phyloP scores from a whole-genome alignment of 164 flowering plant species.

The Vitis riparia region DNA sequence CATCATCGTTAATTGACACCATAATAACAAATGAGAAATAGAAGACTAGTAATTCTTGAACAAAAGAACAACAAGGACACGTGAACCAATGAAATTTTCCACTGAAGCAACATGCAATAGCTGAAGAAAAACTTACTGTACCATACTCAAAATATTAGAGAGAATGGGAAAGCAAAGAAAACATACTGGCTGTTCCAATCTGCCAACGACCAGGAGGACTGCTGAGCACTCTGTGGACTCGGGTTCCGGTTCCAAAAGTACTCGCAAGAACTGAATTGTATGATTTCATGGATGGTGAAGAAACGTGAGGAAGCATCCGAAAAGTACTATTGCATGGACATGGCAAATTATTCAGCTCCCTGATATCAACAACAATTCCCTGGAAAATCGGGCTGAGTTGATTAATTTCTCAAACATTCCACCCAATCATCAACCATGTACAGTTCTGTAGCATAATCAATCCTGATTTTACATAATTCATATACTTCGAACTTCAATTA shows the following conservation, averaged over 20 bases:
- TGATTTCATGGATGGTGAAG: neutral
- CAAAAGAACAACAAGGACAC: no score
- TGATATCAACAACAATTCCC: constrained; percentile 6
- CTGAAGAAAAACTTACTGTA: neutral
- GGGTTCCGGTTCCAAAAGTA: constrained; percentile 1
- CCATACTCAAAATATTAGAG: neutral
- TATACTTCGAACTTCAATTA: neutral
- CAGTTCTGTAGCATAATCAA: neutral
- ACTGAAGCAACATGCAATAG: neutral
- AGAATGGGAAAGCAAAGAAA: constrained; percentile 1
- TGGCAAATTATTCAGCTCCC: constrained; percentile 1
- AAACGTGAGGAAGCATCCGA: constrained; percentile 6
- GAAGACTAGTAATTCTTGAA: no score
- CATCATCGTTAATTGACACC: no score
- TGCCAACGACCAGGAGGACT: neutral
- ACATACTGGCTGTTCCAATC: constrained; percentile 20
- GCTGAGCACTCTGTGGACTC: neutral
- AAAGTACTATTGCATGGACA: constrained; percentile 5
- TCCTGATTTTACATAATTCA: neutral
- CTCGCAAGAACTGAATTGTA: neutral
- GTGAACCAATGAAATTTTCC: neutral
- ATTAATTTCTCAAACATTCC: neutral
- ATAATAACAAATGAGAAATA: no score
- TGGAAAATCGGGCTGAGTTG: neutral
- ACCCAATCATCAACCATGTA: neutral